phyloP scores from a whole-genome alignment of 1,284 basidiomycete genomes.

The Puccinia triticina region DNA sequence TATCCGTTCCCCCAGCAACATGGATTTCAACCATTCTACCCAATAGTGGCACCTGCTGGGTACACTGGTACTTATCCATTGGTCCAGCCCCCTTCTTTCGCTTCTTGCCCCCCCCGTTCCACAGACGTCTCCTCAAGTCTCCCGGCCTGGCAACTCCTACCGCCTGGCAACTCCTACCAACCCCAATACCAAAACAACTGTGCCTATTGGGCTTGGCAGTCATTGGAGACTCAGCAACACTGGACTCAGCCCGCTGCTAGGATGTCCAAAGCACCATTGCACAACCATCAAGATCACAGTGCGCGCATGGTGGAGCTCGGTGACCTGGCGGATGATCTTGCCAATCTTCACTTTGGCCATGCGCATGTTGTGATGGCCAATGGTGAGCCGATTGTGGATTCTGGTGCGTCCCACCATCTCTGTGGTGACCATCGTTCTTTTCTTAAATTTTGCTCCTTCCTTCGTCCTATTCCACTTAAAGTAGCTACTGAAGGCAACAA shows the following conservation, averaged over 20 bases:
- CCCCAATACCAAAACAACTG: too few relatives aligned
- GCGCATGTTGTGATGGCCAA: not conserved
- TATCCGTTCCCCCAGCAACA: too few relatives aligned
- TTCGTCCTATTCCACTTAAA: not conserved
- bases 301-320: not conserved
- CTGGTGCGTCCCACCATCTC: not conserved
- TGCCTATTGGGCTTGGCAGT: too few relatives aligned
- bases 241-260: not conserved
- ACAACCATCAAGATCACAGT: too few relatives aligned
- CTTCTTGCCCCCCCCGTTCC: not conserved
- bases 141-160: too few relatives aligned
- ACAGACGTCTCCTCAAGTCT: too few relatives aligned
- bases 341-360: not conserved
- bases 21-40: not conserved
- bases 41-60: not conserved
- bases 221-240: not conserved
- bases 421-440: not conserved
- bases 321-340: not conserved
- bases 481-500: not conserved
- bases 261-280: too few relatives aligned
- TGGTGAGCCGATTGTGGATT: too few relatives aligned
- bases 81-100: not conserved
- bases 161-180: too few relatives aligned
- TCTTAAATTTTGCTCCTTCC: not conserved
- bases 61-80: not conserved